These are phyloP conservation scores for Hypoxylon sp. DNA, from an alignment of 2,329 filamentous ascomycete species.

Conservation along the genomic window DNA sequence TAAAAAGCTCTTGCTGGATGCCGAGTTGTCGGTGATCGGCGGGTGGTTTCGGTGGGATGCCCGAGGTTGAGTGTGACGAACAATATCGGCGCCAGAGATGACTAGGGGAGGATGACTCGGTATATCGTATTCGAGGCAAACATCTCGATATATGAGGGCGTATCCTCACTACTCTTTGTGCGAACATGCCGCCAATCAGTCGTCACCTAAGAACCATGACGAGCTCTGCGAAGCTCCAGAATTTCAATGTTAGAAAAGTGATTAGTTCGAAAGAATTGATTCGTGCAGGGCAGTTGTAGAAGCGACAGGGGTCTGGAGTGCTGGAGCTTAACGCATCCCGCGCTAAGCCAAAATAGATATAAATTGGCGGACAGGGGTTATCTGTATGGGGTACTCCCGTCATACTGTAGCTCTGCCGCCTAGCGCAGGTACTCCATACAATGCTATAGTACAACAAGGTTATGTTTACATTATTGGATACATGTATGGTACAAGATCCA, in stretches of 20 bases:
- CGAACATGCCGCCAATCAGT: constrained; percentile 48
- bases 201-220: constrained; percentile 32
- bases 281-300: constrained; percentile 22
- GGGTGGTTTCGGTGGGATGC: constrained; percentile 46
- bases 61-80: constrained; percentile 50
- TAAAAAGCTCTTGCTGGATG: constrained; percentile 80
- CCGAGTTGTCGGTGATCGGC: constrained; percentile 72
- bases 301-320: constrained; percentile 9
- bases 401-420: constrained; percentile 6
- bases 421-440: constrained; percentile 31
- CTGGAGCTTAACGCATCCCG: constrained; percentile 5
- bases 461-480: constrained; percentile 21
- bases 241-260: constrained; percentile 22
- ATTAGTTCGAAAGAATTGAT: constrained; percentile 26
- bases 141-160: constrained; percentile 34
- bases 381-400: constrained; percentile 23
- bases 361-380: not conserved
- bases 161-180: constrained; percentile 38
- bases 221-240: constrained; percentile 8
- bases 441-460: not conserved
- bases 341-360: constrained; percentile 19
- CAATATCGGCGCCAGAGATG: constrained; percentile 41
- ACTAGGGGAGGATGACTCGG: constrained; percentile 15
- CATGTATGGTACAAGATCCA: constrained; percentile 25
- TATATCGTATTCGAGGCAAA: constrained; percentile 35